Evolutionary conservation across 2,329 filamentous ascomycete species (phyloP).

Genomic region (Sarocladium brachiariae): DNA sequence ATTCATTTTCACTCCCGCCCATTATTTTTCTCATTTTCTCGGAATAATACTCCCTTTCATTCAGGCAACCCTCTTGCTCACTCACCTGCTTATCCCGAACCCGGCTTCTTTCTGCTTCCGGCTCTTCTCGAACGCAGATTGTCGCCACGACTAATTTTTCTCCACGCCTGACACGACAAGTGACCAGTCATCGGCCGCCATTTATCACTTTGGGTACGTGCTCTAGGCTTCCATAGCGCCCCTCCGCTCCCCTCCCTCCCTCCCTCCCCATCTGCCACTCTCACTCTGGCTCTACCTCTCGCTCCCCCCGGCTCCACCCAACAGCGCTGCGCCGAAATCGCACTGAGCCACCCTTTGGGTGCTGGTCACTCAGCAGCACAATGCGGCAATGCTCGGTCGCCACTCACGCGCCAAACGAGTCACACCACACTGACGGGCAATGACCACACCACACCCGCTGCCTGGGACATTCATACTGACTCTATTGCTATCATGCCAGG

Average conservation of each 20-base stretch:
- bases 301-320: constrained; percentile 17
- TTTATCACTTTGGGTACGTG: constrained; percentile 5
- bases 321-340: constrained; percentile 31
- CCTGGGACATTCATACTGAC: constrained; percentile 9
- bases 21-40: not conserved
- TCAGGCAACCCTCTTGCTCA: constrained; percentile 3
- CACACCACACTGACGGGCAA: constrained; percentile 24
- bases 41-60: constrained; percentile 8
- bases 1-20: constrained; percentile 2
- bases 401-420: constrained; percentile 32
- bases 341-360: constrained; percentile 22
- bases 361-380: constrained; percentile 19
- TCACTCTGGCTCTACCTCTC: no score
- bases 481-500: constrained; percentile 14
- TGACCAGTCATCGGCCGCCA: constrained; percentile 1
- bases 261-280: not conserved
- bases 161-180: constrained; percentile 9
- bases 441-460: constrained; percentile 17
- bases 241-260: not conserved
- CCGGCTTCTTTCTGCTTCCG: constrained; percentile 9
- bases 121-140: constrained; percentile 7
- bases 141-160: constrained; percentile 10
- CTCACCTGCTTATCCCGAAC: constrained; percentile 3
- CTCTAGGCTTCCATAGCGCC: constrained; percentile 13
- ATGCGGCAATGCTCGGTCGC: constrained; percentile 26